Base-by-base conservation (phyloP, 1,139 yeast species). In the Chernovozyma sophiae-reginae region DNA sequence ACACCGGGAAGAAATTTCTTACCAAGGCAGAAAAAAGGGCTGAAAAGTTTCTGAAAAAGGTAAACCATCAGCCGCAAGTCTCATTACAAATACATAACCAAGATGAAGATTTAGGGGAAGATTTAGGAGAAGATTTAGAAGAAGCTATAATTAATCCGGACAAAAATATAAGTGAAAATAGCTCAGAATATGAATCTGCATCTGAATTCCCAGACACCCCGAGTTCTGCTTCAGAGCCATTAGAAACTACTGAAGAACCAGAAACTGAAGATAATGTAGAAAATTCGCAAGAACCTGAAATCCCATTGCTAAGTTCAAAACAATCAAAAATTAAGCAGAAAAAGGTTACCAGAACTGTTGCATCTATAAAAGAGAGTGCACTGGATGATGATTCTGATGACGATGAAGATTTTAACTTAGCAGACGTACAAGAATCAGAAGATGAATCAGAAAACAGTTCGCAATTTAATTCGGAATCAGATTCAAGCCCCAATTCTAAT, bases 1-100 rank as follows among this genome's bases (percentile, higher is more conserved):
- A 77, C 51, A 70, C 81, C 1, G 81, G 80, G 17, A 69, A 66
- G 47, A 73, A 68, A 47, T 72, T 69, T 47, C 52, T 71, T 30
- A 58, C 70, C 17, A 68, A 65, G 41, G 58, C 59, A 32, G 72
- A 69, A 42, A 56, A 58, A 46, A 60, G 54, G 38, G 53, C 49
- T 35, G 50, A 53, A 35, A 61, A 62, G 41, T 19, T 28, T 28
- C 19, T 12, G 13, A 57, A 53, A 43, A 42, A 46, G 32, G 47
- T 53, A 33, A 53, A 50, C 35, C 43, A 43, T 29, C 20, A 28
- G 25, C 24, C 35, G 7, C 26, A 18, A 6, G 11, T 7, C 23
- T 10, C 23, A 10, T 20, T 20, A 20, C 23, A 6, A 20, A 20
- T 20, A 20, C 23, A 23, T 14, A 19, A 7, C 31, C 30, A 25